Evolutionary conservation across 2,329 filamentous ascomycete species (phyloP).

Genomic region (Neopestalotiopsis sp.): DNA sequence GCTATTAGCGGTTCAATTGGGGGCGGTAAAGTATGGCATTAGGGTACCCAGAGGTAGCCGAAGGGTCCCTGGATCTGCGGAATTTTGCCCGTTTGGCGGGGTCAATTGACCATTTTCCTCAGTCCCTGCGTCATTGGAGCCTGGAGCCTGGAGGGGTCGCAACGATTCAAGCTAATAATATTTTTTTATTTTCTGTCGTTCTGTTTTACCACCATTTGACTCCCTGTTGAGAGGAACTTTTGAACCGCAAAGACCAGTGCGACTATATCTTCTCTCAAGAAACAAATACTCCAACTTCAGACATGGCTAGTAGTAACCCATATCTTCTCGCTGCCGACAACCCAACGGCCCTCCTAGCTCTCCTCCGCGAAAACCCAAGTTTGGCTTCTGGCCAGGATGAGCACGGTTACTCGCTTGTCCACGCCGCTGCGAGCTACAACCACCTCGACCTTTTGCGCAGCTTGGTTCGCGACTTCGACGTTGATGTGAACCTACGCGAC

Average conservation of each 20-base stretch:
- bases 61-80: slow-evolving; percentile 5
- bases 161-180: neutral
- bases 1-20: slow-evolving; percentile 1
- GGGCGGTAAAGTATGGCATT: slow-evolving; percentile 17
- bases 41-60: neutral
- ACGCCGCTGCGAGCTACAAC: slow-evolving; percentile 92
- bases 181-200: slow-evolving; percentile 1
- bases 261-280: too few species aligned
- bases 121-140: slow-evolving; percentile 10
- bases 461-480: slow-evolving; percentile 77
- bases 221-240: neutral
- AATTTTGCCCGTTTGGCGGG: slow-evolving; percentile 14
- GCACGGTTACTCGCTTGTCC: slow-evolving; percentile 91
- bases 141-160: neutral
- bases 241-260: too few species aligned
- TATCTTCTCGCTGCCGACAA: slow-evolving; percentile 85
- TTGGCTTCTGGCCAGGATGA: slow-evolving; percentile 83
- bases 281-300: neutral
- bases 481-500: slow-evolving; percentile 81
- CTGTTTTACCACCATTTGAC: neutral
- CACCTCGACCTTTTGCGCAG: slow-evolving; percentile 80
- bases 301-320: slow-evolving; percentile 60
- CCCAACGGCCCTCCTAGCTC: slow-evolving; percentile 71
- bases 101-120: neutral
- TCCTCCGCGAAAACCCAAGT: slow-evolving; percentile 75